Evolutionary conservation across 768 basidiomycete species (phyloP), one percentile per base, ranked within the genome.

Genomic region (Termitomyces sp.): DNA sequence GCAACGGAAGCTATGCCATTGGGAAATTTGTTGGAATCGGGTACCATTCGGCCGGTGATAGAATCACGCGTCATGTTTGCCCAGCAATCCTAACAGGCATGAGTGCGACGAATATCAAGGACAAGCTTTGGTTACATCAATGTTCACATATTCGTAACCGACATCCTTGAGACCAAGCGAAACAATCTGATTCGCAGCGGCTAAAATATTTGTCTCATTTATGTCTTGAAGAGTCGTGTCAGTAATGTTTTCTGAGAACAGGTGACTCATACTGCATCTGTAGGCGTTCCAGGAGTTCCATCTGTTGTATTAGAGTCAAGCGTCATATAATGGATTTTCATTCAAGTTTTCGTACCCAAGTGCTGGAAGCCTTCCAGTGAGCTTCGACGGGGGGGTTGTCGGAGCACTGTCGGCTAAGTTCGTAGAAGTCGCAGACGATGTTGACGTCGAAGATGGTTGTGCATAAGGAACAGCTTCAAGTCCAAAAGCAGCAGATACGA

Each of bases 271-370:
- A 74, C 74, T 58, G 48, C 79, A 71, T 38, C 67, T 66, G 59
- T 77, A 81, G 1, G 78, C 78, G 53, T 81, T 81, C 78, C 78
- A 80, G 19, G 72, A 66, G 59, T 81, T 81, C 79, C 79, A 81
- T 37, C 77, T 79, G 40, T n/a, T 7, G 11, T 4, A 4, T 47
- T n/a, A 43, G 21, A 51, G 32, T 60, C 38, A 37, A 56, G 19
- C 22, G 9, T 21, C 2, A 53, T 17, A 32, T 9, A 21, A 21
- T 34, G 32, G 44, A 9, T 35, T 14, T 17, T 8, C 21, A 45
- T 46, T 22, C 7, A n/a, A 21, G 43, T 41, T 28, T 63, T 45
- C 55, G 4, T 47, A 76, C 76, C 79, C 79, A 8, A 81, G 66
- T 21, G 77, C 79, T 45, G 78, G 79, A 21, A 74, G 65, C 47